Percentiles rank a stretch among this genome's conserved stretches.
phyloP scores from a whole-genome alignment of 306 rosid genomes.

The Acacia confusa region DNA sequence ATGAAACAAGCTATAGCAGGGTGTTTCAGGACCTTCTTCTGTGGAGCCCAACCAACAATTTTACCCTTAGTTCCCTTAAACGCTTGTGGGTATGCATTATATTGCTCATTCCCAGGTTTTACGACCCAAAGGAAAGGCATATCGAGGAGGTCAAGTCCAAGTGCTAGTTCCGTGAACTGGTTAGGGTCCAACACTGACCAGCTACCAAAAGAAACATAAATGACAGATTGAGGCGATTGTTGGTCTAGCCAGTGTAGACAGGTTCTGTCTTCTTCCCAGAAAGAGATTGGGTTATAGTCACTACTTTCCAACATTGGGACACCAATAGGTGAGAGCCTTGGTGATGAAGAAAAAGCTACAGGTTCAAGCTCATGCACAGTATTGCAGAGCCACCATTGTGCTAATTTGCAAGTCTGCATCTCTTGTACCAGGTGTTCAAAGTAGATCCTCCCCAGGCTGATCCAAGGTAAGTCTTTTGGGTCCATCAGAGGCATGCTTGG shows the following conservation, averaged over 20 bases:
- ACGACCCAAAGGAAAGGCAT: conserved; percentile 31
- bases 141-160: conserved; percentile 14
- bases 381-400: conserved; percentile 53
- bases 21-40: conserved; percentile 33
- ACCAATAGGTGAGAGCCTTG: conserved; percentile 43
- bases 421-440: conserved; percentile 28
- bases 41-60: conserved; percentile 38
- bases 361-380: conserved; percentile 39
- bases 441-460: conserved; percentile 11
- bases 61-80: conserved; percentile 17
- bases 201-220: conserved; percentile 29
- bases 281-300: not conserved
- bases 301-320: conserved; percentile 34
- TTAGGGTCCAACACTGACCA: not conserved
- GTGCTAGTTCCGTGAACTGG: conserved; percentile 21
- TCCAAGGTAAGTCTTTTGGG: conserved; percentile 42
- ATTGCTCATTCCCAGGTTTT: not conserved
- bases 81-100: conserved; percentile 9
- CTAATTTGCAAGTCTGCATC: conserved; percentile 25
- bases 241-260: conserved; percentile 25
- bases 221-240: conserved; percentile 16
- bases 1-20: conserved; percentile 43
- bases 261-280: conserved; percentile 17
- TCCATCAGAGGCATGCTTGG: conserved; percentile 35
- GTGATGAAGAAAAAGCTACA: conserved; percentile 32